Percentiles rank a stretch among this genome's conserved stretches.
Evolutionary conservation across 1,139 yeast genomes (phyloP).

Genomic region (Oligophagozyma castellii): DNA sequence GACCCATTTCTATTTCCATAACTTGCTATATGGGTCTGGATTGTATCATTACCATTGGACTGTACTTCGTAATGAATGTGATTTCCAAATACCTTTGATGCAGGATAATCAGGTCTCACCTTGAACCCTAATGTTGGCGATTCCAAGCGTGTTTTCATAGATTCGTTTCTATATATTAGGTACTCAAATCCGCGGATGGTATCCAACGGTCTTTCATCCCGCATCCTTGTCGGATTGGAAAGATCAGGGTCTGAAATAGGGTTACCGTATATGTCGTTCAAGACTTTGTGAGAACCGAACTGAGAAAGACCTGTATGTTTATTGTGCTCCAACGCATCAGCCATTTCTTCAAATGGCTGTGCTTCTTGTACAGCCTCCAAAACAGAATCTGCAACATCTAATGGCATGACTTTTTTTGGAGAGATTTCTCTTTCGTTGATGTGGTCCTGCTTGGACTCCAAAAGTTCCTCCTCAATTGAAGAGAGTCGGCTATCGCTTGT

Average conservation of each 20-base stretch:
- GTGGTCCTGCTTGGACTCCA: no score
- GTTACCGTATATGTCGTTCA: slow-evolving; percentile 72
- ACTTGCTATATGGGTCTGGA: no score
- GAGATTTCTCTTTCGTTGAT: no score
- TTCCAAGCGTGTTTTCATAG: slow-evolving; percentile 70
- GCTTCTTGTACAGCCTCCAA: slow-evolving; percentile 85
- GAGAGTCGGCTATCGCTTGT: no score
- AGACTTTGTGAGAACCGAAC: slow-evolving; percentile 24
- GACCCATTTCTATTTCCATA: no score
- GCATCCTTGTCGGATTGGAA: slow-evolving; percentile 80
- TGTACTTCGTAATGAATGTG: no score
- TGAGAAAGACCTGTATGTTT: slow-evolving; percentile 13
- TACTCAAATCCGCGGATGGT: slow-evolving; percentile 88
- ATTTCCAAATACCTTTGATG: no score
- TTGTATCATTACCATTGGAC: neutral
- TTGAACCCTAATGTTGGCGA: slow-evolving; percentile 69
- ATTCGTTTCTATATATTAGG: slow-evolving; percentile 76
- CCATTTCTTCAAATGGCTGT: slow-evolving; percentile 85
- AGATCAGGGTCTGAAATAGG: slow-evolving; percentile 63
- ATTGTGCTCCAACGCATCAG: slow-evolving; percentile 17
- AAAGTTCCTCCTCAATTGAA: no score
- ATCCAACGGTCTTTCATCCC: slow-evolving; percentile 93
- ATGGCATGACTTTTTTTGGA: neutral
- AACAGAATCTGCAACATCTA: slow-evolving; percentile 66
- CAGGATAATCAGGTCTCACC: slow-evolving; percentile 39